phyloP scores from a whole-genome alignment of 148 eudicot genomes.

The Rhododendron molle region DNA sequence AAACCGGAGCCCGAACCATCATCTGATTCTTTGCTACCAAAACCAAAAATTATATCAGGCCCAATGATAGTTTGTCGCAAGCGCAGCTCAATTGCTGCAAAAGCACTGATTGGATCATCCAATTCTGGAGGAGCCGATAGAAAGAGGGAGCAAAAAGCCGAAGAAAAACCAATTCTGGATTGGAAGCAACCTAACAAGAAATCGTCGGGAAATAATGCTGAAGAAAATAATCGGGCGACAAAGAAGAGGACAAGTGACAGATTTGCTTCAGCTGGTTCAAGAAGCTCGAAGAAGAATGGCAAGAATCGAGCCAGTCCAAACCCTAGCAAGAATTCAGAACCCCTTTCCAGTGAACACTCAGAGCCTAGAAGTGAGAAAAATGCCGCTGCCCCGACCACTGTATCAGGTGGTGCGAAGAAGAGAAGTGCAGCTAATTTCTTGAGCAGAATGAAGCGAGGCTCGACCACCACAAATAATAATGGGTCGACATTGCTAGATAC shows the following conservation, averaged over 20 bases:
- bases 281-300: slow-evolving; percentile 35
- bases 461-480: slow-evolving; percentile 20
- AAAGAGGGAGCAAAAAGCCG: slow-evolving; percentile 24
- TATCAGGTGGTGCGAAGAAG: slow-evolving; percentile 23
- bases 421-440: slow-evolving; percentile 28
- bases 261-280: slow-evolving; percentile 14
- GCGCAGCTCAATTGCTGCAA: slow-evolving; percentile 49
- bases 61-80: slow-evolving; percentile 48
- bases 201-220: slow-evolving; percentile 4
- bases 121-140: slow-evolving; percentile 20
- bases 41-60: slow-evolving; percentile 29
- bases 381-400: not conserved
- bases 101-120: slow-evolving; percentile 29
- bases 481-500: slow-evolving; percentile 23
- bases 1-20: slow-evolving; percentile 25
- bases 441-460: slow-evolving; percentile 25
- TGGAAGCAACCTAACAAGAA: slow-evolving; percentile 16
- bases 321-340: slow-evolving; percentile 11
- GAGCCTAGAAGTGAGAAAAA: slow-evolving; percentile 23
- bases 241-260: slow-evolving; percentile 50
- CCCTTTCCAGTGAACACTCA: slow-evolving; percentile 12
- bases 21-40: slow-evolving; percentile 25
- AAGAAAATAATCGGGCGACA: slow-evolving; percentile 26
- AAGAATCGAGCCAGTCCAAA: slow-evolving; percentile 11
- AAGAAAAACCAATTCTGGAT: slow-evolving; percentile 28